Percentiles rank a stretch among this genome's conserved stretches.
Evolutionary conservation across 192 early-diverging fungal species (phyloP).

Genomic region (Umbelopsis sp.): DNA sequence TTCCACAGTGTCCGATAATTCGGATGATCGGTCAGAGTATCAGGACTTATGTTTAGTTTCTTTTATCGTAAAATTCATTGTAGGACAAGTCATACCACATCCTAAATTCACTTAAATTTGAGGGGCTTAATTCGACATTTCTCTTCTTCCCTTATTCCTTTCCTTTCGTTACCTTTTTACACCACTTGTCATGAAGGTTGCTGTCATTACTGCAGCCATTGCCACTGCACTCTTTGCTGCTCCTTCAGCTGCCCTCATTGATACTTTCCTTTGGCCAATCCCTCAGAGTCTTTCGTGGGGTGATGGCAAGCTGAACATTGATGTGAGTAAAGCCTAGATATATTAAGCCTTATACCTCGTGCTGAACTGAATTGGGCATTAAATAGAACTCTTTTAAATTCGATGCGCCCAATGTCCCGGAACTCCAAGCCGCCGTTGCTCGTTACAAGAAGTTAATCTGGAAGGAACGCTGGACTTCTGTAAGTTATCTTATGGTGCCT

Average conservation of each 20-base stretch:
- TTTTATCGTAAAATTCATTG: neutral
- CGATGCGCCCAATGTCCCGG: constrained; percentile 17
- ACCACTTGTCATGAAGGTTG: constrained; percentile 15
- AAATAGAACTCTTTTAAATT: constrained; percentile 28
- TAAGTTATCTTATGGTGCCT: neutral
- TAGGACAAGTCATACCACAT: too few relatives aligned
- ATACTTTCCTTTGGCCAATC: constrained; percentile 25
- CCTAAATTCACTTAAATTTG: constrained; percentile 5
- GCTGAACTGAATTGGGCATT: neutral
- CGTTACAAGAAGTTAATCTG: constrained; percentile 35
- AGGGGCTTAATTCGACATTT: neutral
- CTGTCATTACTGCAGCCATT: constrained; percentile 16
- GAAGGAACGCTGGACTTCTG: constrained; percentile 37
- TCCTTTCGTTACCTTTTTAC: neutral
- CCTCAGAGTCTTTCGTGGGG: constrained; percentile 27
- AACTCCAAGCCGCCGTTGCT: constrained; percentile 29
- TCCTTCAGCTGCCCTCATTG: neutral
- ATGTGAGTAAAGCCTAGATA: constrained; percentile 12
- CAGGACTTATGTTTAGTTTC: neutral
- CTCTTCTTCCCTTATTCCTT: neutral
- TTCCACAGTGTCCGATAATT: too few relatives aligned
- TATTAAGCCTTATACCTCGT: neutral
- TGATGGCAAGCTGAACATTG: constrained; percentile 16
- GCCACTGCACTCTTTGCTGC: neutral
- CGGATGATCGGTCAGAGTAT: neutral